Evolutionary conservation across 306 rosid species (phyloP), one percentile per base, ranked within the genome.

Genomic region (Abrus pulchellus): DNA sequence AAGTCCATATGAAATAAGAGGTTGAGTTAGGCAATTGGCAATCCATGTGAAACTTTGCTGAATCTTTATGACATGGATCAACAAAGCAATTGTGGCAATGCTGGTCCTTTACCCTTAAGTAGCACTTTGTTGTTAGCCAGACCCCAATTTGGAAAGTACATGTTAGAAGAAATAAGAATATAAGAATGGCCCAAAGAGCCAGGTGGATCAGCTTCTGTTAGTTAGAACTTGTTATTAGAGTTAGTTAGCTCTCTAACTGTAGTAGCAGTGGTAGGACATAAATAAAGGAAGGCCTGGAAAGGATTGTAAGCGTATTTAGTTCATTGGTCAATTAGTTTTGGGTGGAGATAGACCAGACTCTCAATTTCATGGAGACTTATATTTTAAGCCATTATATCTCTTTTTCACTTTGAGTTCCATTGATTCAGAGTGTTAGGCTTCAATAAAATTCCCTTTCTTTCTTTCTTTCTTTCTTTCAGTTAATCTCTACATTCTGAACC

Each of bases 41-140:
- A 34, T 64, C 43, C 48, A 5, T 53, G 69, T 33, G 73, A 64
- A 73, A 33, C 61, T 80, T 40, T 28, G 36, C 38, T 5, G 13
- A 61, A 61, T 71, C 32, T 28, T 33, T 20, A 12, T 48, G 47
- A 28, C 34, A 36, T 38, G 68, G 74, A 63, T 54, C 5, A 7
- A 6, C 3, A 10, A 40, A 27, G 38, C 12, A 33, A 0, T 6
- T 43, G 9, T 64, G 43, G 60, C 11, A 41, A 52, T 81, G 73
- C 59, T 72, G 8, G 68, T 45, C 27, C 4, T 54, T 65, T 53
- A 64, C 68, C 27, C 20, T 43, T 7, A 63, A 30, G 38, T 63
- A 63, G 6, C 2, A 8, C 47, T 36, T 4, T 33, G 41, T 20
- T 54, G 53, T 74, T 14, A 41, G 72, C 34, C 27, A 65, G 12